A percentile compares a stretch with the other conserved stretches of the same genome.
phyloP scores from a whole-genome alignment of 164 flowering plant species.

The Warburgia ugandensis region DNA sequence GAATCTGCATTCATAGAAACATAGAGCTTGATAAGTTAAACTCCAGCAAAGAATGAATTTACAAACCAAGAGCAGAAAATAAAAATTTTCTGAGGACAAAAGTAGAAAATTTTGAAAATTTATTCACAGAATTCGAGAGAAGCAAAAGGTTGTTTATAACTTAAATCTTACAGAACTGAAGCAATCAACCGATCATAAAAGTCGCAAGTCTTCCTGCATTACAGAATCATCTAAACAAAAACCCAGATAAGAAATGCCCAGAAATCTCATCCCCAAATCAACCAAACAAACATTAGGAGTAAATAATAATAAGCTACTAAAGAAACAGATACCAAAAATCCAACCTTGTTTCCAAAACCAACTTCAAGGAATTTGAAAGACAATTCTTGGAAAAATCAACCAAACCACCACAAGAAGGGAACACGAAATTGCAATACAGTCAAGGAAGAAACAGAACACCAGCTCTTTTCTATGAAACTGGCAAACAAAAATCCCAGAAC shows the following conservation, averaged over 20 bases:
- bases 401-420: neutral
- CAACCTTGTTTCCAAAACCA: neutral
- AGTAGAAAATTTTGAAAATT: neutral
- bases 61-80: no score
- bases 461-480: no score
- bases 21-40: no score
- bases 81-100: neutral
- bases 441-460: no score
- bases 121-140: neutral
- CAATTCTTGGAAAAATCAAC: neutral
- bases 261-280: neutral
- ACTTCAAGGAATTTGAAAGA: neutral
- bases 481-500: no score
- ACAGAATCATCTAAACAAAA: no score
- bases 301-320: neutral
- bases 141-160: no score
- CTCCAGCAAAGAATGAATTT: no score
- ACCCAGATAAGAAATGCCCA: neutral
- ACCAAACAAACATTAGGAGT: neutral
- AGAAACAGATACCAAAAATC: neutral
- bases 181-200: no score
- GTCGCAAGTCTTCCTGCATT: neutral
- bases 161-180: no score
- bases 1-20: no score
- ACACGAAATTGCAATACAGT: neutral